These are phyloP conservation scores for Ailanthus altissimus DNA, from an alignment of 345 rosid species.

Conservation along the genomic window DNA sequence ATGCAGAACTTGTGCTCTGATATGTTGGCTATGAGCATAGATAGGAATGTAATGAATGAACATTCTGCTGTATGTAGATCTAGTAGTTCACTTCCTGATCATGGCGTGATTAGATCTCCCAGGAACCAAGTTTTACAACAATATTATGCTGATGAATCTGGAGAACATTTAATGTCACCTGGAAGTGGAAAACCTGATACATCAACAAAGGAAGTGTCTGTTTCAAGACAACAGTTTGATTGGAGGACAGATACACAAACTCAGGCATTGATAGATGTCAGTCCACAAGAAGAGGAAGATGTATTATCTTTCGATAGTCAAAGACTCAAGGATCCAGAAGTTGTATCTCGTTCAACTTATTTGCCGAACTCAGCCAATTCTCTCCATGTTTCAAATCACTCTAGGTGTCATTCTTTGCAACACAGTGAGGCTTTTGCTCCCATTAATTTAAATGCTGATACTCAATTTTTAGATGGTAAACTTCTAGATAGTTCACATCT, in stretches of 20 bases:
- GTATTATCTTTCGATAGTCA: constrained; percentile 59
- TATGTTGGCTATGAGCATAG: constrained; percentile 42
- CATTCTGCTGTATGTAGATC: constrained; percentile 31
- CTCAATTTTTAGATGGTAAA: constrained; percentile 38
- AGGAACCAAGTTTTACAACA: constrained; percentile 37
- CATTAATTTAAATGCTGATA: constrained; percentile 34
- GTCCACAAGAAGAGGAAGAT: constrained; percentile 57
- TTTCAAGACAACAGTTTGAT: constrained; percentile 38
- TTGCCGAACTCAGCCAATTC: constrained; percentile 44
- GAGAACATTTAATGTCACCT: constrained; percentile 30
- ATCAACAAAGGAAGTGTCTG: constrained; percentile 29
- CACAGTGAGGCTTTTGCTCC: constrained; percentile 26
- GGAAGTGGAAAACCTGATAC: constrained; percentile 29
- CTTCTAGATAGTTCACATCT: constrained; percentile 26
- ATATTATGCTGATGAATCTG: constrained; percentile 30
- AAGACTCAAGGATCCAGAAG: constrained; percentile 64
- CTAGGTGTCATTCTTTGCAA: constrained; percentile 47
- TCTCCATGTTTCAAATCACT: constrained; percentile 39
- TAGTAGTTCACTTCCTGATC: constrained; percentile 38
- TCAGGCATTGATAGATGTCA: constrained; percentile 22
- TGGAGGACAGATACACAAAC: constrained; percentile 38
- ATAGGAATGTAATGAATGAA: constrained; percentile 36
- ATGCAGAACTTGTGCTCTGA: constrained; percentile 34
- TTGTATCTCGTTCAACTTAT: constrained; percentile 36
- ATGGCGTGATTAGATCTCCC: constrained; percentile 40